These are phyloP conservation scores for Serendipita vermifera DNA, from an alignment of 768 basidiomycete species.

Conservation along the genomic window DNA sequence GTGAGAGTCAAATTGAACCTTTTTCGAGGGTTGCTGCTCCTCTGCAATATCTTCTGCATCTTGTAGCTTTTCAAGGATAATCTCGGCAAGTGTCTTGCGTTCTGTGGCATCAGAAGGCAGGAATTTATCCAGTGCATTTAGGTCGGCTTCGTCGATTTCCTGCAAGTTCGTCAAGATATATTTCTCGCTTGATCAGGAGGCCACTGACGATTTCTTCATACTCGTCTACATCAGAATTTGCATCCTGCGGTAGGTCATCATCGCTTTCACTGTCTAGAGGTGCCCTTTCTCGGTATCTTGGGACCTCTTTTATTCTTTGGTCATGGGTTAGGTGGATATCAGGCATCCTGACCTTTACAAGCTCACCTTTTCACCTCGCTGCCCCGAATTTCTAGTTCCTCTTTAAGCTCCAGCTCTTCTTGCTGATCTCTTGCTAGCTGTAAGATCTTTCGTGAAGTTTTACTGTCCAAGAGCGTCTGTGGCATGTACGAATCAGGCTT, in stretches of 20 bases:
- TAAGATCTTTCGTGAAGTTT: constrained; percentile 76
- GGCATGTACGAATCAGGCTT: neutral
- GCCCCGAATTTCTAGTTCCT: constrained; percentile 42
- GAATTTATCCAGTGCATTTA: constrained; percentile 70
- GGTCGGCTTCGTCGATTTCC: constrained; percentile 86
- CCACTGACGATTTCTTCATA: constrained; percentile 32
- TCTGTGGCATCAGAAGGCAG: constrained; percentile 63
- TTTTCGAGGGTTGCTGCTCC: constrained; percentile 14
- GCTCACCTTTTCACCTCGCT: constrained; percentile 25
- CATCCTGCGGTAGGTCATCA: constrained; percentile 26
- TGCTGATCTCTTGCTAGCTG: constrained; percentile 89
- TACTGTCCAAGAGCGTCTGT: constrained; percentile 63
- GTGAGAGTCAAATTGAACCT: neutral
- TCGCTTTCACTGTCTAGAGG: constrained; percentile 51
- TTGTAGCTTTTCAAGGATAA: constrained; percentile 92
- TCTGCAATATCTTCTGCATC: constrained; percentile 40
- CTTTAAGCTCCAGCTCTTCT: constrained; percentile 62
- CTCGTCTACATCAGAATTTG: constrained; percentile 26
- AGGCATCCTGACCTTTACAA: constrained; percentile 21
- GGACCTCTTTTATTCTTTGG: constrained; percentile 17
- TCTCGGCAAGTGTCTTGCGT: constrained; percentile 80
- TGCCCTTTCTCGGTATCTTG: constrained; percentile 24
- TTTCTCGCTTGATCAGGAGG: neutral
- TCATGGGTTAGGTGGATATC: constrained; percentile 21
- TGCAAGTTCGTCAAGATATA: constrained; percentile 20